These are phyloP conservation scores for Chlorella sp. DNA, from an alignment of 139 green algal species.

Conservation along the genomic window DNA sequence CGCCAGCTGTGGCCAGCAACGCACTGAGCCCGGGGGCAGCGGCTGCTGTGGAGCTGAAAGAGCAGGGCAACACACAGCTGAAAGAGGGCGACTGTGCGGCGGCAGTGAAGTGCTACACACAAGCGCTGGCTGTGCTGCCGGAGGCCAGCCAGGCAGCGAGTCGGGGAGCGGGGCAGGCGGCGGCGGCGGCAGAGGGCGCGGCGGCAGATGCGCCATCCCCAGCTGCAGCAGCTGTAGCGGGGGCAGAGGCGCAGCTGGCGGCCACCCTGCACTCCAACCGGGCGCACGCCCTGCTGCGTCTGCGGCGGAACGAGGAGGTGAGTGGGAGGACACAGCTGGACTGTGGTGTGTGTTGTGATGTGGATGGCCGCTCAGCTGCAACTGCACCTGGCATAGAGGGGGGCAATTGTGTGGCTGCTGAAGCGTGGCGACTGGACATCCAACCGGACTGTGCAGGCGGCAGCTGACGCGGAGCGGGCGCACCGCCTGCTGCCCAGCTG, in stretches of 20 bases:
- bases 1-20: not conserved
- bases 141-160: not conserved
- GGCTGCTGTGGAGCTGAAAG: conserved; percentile 25
- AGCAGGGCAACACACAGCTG: conserved; percentile 16
- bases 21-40: not conserved
- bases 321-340: not conserved
- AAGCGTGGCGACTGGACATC: not conserved
- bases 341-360: not conserved
- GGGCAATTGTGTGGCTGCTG: not conserved
- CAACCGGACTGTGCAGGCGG: conserved; percentile 19
- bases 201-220: no score
- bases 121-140: not conserved
- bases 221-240: not conserved
- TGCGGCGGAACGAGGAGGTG: conserved; percentile 26
- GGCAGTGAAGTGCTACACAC: conserved; percentile 7
- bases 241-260: not conserved
- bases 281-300: conserved; percentile 16
- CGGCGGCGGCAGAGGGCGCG: not conserved
- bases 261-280: conserved; percentile 52
- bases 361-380: no score
- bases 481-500: conserved; percentile 47
- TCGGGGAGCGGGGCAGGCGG: not conserved
- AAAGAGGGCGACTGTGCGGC: not conserved
- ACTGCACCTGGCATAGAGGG: not conserved
- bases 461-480: conserved; percentile 45